A percentile compares a stretch with the other conserved stretches of the same genome.
Evolutionary conservation across 441 rosid genomes (phyloP).

Genomic region (Jatropha podagrica): DNA sequence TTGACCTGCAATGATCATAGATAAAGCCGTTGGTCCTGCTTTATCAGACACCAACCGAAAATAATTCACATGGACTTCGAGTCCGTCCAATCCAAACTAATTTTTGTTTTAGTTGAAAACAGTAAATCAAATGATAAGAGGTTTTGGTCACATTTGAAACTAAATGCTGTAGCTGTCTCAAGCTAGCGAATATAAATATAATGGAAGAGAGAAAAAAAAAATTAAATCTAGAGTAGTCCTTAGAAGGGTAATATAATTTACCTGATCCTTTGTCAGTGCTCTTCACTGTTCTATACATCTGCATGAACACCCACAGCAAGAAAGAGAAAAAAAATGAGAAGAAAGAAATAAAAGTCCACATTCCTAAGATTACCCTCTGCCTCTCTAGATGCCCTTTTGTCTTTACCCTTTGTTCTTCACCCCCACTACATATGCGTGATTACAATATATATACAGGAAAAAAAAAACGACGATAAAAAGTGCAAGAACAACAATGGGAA

Average conservation of each 20-base stretch:
- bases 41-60: constrained; percentile 34
- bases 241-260: constrained; percentile 22
- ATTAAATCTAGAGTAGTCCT: neutral
- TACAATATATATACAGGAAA: neutral
- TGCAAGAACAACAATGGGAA: constrained; percentile 19
- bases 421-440: constrained; percentile 20
- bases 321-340: constrained; percentile 8
- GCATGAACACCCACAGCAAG: constrained; percentile 40
- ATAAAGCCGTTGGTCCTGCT: constrained; percentile 27
- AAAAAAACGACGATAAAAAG: constrained; percentile 30
- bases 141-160: constrained; percentile 19
- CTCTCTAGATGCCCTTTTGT: constrained; percentile 51
- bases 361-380: constrained; percentile 34
- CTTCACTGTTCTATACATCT: constrained; percentile 99
- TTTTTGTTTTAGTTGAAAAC: constrained; percentile 10
- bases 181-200: constrained; percentile 19
- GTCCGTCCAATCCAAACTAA: constrained; percentile 22
- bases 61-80: constrained; percentile 29
- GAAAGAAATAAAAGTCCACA: constrained; percentile 30
- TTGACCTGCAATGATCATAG: constrained; percentile 49
- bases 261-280: constrained; percentile 90
- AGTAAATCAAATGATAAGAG: constrained; percentile 21
- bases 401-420: constrained; percentile 40
- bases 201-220: constrained; percentile 1
- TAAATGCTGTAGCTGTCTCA: constrained; percentile 8